Conservation (phyloP, 257 asterid genomes). For the Solanum piurae region DNA sequence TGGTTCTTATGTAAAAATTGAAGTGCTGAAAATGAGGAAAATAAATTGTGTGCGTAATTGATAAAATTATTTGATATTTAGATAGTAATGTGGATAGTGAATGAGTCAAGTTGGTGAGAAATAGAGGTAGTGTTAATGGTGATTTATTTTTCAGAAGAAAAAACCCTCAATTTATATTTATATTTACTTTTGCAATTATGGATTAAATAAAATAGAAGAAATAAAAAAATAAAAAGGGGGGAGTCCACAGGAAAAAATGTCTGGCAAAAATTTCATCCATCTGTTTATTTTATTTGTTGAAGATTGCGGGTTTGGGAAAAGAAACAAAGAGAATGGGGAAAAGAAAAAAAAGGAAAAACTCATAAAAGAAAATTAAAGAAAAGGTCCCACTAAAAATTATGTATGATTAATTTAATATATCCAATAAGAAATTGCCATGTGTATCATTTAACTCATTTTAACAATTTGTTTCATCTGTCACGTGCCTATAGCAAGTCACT, state of each 20-base stretch:
- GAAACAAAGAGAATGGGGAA: neutral
- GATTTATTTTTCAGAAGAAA: neutral
- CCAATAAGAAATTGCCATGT: neutral
- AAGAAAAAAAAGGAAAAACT: too few relatives aligned
- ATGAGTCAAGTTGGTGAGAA: neutral
- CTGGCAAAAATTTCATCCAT: neutral
- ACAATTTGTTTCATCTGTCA: too few relatives aligned
- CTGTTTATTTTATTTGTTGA: neutral
- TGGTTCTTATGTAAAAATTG: neutral
- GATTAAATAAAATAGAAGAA: neutral
- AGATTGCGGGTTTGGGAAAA: neutral
- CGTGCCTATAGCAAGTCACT: too few relatives aligned
- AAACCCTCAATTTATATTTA: too few relatives aligned
- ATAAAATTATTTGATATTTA: neutral
- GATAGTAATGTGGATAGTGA: neutral
- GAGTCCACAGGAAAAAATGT: neutral
- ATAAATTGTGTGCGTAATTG: neutral
- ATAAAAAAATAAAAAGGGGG: neutral
- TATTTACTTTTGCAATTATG: neutral
- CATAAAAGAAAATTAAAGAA: neutral
- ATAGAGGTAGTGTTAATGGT: neutral
- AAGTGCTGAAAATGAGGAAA: neutral
- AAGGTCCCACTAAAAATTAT: neutral
- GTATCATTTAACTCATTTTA: too few relatives aligned
- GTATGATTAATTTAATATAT: neutral